Base-by-base conservation (phyloP, 2,329 filamentous ascomycete species). In the Daldinia sp. region DNA sequence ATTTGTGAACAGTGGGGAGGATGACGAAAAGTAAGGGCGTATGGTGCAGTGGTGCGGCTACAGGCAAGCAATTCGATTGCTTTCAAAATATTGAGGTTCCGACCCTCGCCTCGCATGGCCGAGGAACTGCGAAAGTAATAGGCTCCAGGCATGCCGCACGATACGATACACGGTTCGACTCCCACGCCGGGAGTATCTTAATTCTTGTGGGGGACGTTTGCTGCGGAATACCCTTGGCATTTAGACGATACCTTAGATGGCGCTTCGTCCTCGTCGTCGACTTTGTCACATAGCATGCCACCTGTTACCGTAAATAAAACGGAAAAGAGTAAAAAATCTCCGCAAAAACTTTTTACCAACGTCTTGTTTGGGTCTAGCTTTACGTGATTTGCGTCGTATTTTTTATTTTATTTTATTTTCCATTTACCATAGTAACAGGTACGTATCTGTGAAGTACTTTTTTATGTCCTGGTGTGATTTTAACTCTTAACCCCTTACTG, bases 131-230 rank as follows among this genome's bases (percentile, higher is more conserved):
- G 61, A 52, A 58, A 67, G 64, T 58, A 67, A 52, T 19, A 60
- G n/a, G n/a, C n/a, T 23, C 29, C 50, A 58, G 61, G 56, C 58
- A 50, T 51, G 61, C 63, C 52, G 65, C 64, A 62, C 49, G 63
- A 68, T 56, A 68, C 37, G 63, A 64, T 67, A 61, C 49, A 64
- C 56, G 27, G 58, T 63, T 64, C 41, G 23, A 57, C 58, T 64
- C 55, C 49, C 52, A 34, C 30, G 19, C 15, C 27, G 61, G 64
- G 64, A 60, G 61, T 39, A 61, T 58, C 48, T 66, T 68, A 68
- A 68, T 68, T 68, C 64, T 71, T 67, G 70, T 68, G 67, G 67
- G 71, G 67, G 67, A 60, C 58, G 49, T 61, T 67, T 69, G 61
- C 58, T 70, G 58, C 62, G 65, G 64, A 65, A 58, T 48, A 48